These are phyloP conservation scores for Vickermania ingenoplastis DNA, from an alignment of 208 protist species.

Conservation along the genomic window DNA sequence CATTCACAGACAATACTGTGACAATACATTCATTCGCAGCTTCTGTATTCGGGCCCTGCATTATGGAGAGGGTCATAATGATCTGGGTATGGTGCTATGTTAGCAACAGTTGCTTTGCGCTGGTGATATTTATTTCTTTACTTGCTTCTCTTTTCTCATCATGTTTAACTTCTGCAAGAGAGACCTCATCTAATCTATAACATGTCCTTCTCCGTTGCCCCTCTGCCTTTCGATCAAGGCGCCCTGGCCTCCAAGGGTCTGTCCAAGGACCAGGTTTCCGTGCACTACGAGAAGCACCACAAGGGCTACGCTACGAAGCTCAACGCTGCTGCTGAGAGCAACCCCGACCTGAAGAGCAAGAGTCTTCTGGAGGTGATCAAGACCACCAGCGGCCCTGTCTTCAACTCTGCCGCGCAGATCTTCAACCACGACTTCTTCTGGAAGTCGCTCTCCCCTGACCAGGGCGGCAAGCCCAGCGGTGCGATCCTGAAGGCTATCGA, in stretches of 20 bases:
- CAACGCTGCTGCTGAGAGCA: conserved; percentile 65
- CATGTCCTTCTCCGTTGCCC: conserved; percentile 30
- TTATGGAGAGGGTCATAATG: too few relatives aligned
- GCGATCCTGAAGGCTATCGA: conserved; percentile 63
- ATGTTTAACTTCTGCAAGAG: too few relatives aligned
- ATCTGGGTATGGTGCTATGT: too few relatives aligned
- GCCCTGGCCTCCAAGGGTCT: conserved; percentile 36
- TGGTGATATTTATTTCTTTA: too few relatives aligned
- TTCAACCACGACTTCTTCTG: conserved; percentile 95
- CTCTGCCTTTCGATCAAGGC: conserved; percentile 38
- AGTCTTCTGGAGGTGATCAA: conserved; percentile 76
- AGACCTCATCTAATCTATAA: too few relatives aligned
- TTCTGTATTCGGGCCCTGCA: too few relatives aligned
- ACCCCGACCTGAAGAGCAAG: conserved; percentile 63
- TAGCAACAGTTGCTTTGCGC: too few relatives aligned
- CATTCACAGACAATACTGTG: too few relatives aligned
- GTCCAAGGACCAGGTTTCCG: conserved; percentile 67
- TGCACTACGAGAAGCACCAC: conserved; percentile 92
- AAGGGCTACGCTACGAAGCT: conserved; percentile 89
- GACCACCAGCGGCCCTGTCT: conserved; percentile 40
- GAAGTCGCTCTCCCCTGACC: conserved; percentile 63
- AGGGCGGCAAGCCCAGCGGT: conserved; percentile 51
- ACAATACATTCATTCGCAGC: too few relatives aligned
- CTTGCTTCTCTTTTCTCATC: too few relatives aligned
- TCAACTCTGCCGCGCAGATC: conserved; percentile 90